Evolutionary conservation across 129 eudicot genomes (phyloP), one percentile per base, ranked within the genome.

Genomic region (Centrapalus pauciflorus): DNA sequence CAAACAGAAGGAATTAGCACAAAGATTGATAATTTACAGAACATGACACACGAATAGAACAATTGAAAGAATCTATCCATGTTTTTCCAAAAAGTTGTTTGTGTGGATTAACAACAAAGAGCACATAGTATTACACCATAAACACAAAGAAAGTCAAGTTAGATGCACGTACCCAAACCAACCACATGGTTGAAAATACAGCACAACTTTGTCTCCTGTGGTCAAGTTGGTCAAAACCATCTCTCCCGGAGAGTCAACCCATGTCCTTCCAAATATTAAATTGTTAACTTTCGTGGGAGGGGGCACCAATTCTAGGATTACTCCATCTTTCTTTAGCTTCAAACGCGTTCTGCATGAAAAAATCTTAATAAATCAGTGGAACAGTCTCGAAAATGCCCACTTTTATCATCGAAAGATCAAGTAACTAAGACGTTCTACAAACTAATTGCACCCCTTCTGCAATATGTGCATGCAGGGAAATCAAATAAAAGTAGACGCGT

Each of bases 231-330:
- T 82, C 90, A 93, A 57, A 60, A 93, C 61, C 98, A 93, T 86
- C 68, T 93, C 98, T 54, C 98, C 98, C 5, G 98, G 96, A 37
- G 91, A 85, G 64, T 93, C 98, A 45, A 88, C 86, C 98, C 98
- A 93, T 20, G 96, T 93, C 63, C 98, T 83, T 51, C 98, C 98
- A 48, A 93, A 93, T 56, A 93, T 93, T 16, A 93, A 57, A 67
- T 93, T 93, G 87, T 88, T 83, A 48, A 81, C 96, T 65, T 93
- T 93, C 1, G 98, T 78, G 35, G 92, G 96, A 67, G 98, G 98
- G 5, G 98, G 98, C 7, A 89, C 96, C 89, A 93, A 74, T 64
- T 93, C 98, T 30, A 88, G 61, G 70, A 85, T 84, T 5, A 82
- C 87, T 23, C 96, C 96, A 73, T 69, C 82, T 52, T 57, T 85